Evolutionary conservation across 176 grass and related monocot species (phyloP), one percentile per base, ranked within the genome.

Genomic region (sorghum (Sorghum bicolor)): DNA sequence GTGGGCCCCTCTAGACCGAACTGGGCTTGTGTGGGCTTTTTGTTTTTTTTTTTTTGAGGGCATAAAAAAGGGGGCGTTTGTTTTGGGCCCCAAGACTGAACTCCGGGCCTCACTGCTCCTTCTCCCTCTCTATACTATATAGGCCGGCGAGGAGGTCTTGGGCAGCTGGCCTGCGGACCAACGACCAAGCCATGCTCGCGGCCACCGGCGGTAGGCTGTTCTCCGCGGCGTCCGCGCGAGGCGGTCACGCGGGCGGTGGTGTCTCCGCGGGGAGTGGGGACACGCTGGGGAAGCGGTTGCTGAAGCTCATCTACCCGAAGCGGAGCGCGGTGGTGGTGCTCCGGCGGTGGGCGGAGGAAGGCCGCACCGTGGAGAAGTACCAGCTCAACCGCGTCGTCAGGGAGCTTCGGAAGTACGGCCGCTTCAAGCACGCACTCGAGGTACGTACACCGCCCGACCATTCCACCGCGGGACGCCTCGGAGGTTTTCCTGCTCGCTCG

Each of bases 371-470:
- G 57, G 91, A 87, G 80, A 97, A 98, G 76, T 95, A 98, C 91
- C 83, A 98, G 87, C 93, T 98, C 72, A 93, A 95, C 81, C 88
- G 91, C 78, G 79, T 95, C 75, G 89, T 95, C 73, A 83, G 93
- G 47, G 91, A 98, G 85, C 91, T 98, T 31, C 90, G 96, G 53
- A 95, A 88, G 88, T 90, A 87, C 76, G 69, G 87, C 10, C 91
- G 93, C 19, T 95, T 85, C 87, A 98, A 98, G 87, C 93, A 98
- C 36, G 93, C 93, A 44, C 91, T 93, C 14, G 91, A 98, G 87
- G 96, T 93, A 64, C 69, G 44, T 17, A 16, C 45, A 38, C 19
- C 24, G 4, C 39, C 15, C 26, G 15, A 1, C 24, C 67, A 1
- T 14, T 5, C 30, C 24, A 22, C 5, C 36, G 20, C 75, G 11